phyloP scores from a whole-genome alignment of 106 monocot species.

The Dioscorea alata region DNA sequence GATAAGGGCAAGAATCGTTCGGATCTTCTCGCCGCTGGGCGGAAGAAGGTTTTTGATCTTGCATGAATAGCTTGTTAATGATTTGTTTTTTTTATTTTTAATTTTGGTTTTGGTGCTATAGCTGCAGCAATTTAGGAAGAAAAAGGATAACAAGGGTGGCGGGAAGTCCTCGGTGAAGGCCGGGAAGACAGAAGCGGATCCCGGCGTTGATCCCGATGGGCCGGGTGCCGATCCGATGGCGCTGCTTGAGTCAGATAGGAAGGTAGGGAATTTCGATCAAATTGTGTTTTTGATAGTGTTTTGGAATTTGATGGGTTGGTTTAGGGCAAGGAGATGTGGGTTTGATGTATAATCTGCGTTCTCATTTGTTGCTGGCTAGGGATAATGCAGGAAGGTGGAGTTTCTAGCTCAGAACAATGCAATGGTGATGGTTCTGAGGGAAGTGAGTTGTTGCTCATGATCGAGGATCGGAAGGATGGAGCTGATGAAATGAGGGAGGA shows the following conservation, averaged over 20 bases:
- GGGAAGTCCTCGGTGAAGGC: conserved; percentile 29
- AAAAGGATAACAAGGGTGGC: conserved; percentile 75
- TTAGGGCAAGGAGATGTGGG: conserved; percentile 7
- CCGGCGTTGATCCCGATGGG: not conserved
- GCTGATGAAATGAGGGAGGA: not conserved
- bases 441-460: not conserved
- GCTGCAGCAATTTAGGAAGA: conserved; percentile 91
- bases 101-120: conserved; percentile 6
- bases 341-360: conserved; percentile 49
- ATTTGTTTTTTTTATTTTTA: not conserved
- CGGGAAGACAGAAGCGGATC: conserved; percentile 13
- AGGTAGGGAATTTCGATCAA: conserved; percentile 20
- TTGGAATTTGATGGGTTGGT: not conserved
- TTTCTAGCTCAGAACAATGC: conserved; percentile 19
- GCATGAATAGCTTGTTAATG: not conserved
- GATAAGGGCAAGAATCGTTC: conserved; percentile 66
- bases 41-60: conserved; percentile 58
- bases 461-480: not conserved
- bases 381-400: conserved; percentile 67
- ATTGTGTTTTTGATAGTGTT: not conserved
- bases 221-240: conserved; percentile 17
- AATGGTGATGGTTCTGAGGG: conserved; percentile 4
- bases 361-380: conserved; percentile 83
- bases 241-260: conserved; percentile 3
- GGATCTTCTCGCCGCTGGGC: conserved; percentile 86